These are phyloP conservation scores for Discostella stelligera DNA, from an alignment of 352 stramenopile species.

Conservation along the genomic window DNA sequence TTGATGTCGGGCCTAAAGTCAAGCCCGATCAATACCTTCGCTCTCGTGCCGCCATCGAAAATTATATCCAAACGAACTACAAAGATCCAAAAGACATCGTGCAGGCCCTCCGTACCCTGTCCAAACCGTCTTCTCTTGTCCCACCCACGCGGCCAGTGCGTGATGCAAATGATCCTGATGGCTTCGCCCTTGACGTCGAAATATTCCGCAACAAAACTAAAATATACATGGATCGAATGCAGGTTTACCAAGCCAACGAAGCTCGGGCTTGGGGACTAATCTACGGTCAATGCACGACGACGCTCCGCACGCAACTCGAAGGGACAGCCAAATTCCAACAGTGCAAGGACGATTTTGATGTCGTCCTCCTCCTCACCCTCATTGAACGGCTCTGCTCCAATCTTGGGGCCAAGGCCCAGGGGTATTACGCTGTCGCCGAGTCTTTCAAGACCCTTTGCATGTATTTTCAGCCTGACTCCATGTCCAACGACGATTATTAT, in stretches of 20 bases:
- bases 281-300: neutral
- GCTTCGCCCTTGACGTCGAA: too few species aligned
- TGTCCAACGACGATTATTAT: constrained; percentile 1
- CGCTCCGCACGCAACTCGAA: neutral
- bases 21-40: neutral
- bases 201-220: too few species aligned
- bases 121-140: too few species aligned
- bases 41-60: neutral
- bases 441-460: constrained; percentile 6
- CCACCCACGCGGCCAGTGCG: too few species aligned
- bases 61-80: neutral
- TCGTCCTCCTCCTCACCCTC: neutral
- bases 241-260: too few species aligned
- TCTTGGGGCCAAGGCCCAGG: neutral
- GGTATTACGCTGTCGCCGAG: neutral
- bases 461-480: neutral
- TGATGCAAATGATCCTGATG: too few species aligned
- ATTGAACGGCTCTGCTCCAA: constrained; percentile 2
- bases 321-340: neutral
- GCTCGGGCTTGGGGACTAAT: neutral
- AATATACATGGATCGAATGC: too few species aligned
- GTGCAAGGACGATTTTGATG: neutral
- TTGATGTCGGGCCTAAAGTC: neutral
- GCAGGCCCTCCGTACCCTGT: too few species aligned
- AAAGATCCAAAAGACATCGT: neutral